Evolutionary conservation across 2,329 filamentous ascomycete species (phyloP), one percentile per base, ranked within the genome.

Genomic region (Aureobasidium mangrovei): DNA sequence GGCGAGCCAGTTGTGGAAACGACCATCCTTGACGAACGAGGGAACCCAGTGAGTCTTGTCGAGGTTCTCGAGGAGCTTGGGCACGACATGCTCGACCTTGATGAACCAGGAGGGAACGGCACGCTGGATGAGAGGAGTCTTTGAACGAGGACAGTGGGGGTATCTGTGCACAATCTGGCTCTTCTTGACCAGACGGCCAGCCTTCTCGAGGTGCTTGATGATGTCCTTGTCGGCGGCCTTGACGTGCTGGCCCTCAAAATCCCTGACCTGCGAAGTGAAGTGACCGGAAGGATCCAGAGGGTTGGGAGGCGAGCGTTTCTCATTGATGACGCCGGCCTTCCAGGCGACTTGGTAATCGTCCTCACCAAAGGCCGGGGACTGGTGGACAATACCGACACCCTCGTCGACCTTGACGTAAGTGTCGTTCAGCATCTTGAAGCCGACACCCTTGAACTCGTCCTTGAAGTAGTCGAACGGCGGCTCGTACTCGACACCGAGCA

Each of bases 101-200:
- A 97, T 86, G 68, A 96, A 96, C 91, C 91, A 97, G 0, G 90
- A 89, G 7, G 91, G 88, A 18, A 96, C 89, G 28, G 91, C 89
- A 60, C 87, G 83, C 72, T 95, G 93, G 63, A 97, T 95, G 58
- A 97, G 78, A 31, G 90, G 91, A 0, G 88, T 96, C 67, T 96
- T 91, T n/a, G 90, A 95, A 57, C 91, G 83, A 73, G 87, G 90
- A 70, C 91, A 96, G 80, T 91, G 91, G 24, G 89, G 90, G 69
- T 95, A 94, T 63, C 88, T 91, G 74, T 97, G 91, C 66, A 80
- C 88, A 58, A 95, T 80, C 70, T 94, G 88, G 46, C 87, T 88
- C 60, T 95, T 90, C 31, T 90, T 86, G 35, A 95, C 78, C 49
- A 96, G 68, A 53, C 89, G 82, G 10, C 86, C 88, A 24, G 78